These are phyloP conservation scores for Heliosperma pusillum DNA, from an alignment of 148 eudicot genomes.

Conservation along the genomic window DNA sequence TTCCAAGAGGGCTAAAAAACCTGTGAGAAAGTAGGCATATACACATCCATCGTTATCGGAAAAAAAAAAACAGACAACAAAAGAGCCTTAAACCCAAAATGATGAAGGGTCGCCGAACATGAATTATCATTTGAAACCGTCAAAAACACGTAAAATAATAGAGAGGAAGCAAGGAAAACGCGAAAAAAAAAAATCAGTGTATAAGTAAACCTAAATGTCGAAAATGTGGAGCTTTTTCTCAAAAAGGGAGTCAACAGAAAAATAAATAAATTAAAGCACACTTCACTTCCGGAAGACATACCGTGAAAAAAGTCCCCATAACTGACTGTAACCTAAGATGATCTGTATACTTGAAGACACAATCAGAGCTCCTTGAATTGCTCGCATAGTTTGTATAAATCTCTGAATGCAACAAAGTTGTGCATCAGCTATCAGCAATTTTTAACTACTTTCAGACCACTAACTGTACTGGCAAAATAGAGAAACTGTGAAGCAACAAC, in stretches of 20 bases:
- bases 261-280: background rate
- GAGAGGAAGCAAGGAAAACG: background rate
- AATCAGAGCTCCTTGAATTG: slow-evolving; percentile 95
- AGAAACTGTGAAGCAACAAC: background rate
- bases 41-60: background rate
- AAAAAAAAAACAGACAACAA: background rate
- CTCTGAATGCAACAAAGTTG: slow-evolving; percentile 51
- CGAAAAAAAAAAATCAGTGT: background rate
- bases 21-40: slow-evolving; percentile 35
- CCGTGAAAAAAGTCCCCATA: slow-evolving; percentile 65
- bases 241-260: too few species aligned
- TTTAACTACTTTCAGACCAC: background rate
- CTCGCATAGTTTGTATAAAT: slow-evolving; percentile 94
- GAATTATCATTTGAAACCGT: background rate
- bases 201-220: too few species aligned
- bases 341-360: slow-evolving; percentile 93
- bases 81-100: too few species aligned
- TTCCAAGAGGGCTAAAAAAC: slow-evolving; percentile 98
- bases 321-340: slow-evolving; percentile 89
- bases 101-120: too few species aligned
- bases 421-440: background rate
- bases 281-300: slow-evolving; percentile 24
- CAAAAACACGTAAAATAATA: background rate
- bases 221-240: too few species aligned
- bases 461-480: background rate